Conservation (phyloP, 1,284 basidiomycete species). For the Marasmius sp. region DNA sequence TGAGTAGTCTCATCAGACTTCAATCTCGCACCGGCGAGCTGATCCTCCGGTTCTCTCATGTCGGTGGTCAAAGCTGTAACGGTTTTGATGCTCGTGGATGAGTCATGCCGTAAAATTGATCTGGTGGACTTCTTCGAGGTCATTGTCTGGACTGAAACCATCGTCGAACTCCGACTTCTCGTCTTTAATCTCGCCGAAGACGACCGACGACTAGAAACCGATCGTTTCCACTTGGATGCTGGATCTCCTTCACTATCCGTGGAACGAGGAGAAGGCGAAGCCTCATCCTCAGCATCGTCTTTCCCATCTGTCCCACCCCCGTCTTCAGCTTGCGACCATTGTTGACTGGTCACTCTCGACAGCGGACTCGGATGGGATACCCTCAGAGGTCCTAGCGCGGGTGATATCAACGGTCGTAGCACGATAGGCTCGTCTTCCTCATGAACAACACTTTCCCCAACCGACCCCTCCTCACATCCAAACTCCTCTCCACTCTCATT, state of each 20-base stretch:
- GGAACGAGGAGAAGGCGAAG: constrained; percentile 41
- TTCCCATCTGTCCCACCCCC: constrained; percentile 24
- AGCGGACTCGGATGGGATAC: constrained; percentile 60
- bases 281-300: constrained; percentile 33
- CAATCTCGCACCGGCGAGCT: constrained; percentile 1
- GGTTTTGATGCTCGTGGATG: constrained; percentile 67
- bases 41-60: constrained; percentile 31
- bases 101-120: constrained; percentile 40
- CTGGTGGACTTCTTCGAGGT: background rate
- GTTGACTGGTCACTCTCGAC: constrained; percentile 51
- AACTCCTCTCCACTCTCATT: constrained; percentile 34
- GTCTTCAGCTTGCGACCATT: constrained; percentile 50
- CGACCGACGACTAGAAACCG: constrained; percentile 16
- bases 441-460: constrained; percentile 9
- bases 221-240: constrained; percentile 14
- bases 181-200: constrained; percentile 28
- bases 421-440: constrained; percentile 31
- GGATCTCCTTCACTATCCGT: constrained; percentile 45
- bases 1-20: constrained; percentile 25
- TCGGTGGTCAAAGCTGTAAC: constrained; percentile 51
- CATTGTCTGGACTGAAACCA: constrained; percentile 22
- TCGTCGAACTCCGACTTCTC: constrained; percentile 60
- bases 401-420: constrained; percentile 29
- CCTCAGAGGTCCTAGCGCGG: constrained; percentile 30
- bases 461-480: constrained; percentile 31